These are phyloP conservation scores for Phlebiopsis gigantea DNA, from an alignment of 768 basidiomycete genomes.

Conservation along the genomic window DNA sequence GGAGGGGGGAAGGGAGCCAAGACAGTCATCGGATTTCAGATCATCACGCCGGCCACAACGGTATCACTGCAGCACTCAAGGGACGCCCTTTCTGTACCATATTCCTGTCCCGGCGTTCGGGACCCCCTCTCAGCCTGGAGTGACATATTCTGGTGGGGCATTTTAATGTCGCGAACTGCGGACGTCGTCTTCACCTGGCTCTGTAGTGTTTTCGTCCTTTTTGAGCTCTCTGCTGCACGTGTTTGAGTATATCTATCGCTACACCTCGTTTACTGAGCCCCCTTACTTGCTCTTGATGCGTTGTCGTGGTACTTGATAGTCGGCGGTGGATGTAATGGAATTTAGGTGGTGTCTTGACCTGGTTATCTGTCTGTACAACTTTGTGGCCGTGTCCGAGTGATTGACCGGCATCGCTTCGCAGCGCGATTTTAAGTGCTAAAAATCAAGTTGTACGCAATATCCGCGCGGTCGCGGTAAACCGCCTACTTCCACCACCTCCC, in stretches of 20 bases:
- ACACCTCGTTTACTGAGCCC: constrained; percentile 12
- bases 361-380: neutral
- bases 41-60: constrained; percentile 2
- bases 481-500: constrained; percentile 3
- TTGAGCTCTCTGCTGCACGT: constrained; percentile 3
- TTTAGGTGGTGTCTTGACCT: constrained; percentile 1
- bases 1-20: constrained; percentile 10
- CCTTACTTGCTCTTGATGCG: neutral
- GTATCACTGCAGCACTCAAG: neutral
- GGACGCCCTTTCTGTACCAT: constrained; percentile 9
- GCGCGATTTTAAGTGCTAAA: constrained; percentile 1
- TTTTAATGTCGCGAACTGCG: constrained; percentile 6
- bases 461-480: constrained; percentile 13
- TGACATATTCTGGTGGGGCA: constrained; percentile 5
- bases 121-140: constrained; percentile 5
- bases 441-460: constrained; percentile 6
- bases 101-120: constrained; percentile 1
- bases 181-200: constrained; percentile 4
- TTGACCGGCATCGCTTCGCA: neutral
- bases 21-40: neutral
- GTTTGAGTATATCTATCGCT: constrained; percentile 16
- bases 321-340: constrained; percentile 5
- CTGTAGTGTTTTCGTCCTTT: constrained; percentile 2
- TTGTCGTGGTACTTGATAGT: constrained; percentile 11
- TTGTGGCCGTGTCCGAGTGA: neutral